Base-by-base conservation (phyloP, 306 rosid species). In the Dalbergia cultrata region DNA sequence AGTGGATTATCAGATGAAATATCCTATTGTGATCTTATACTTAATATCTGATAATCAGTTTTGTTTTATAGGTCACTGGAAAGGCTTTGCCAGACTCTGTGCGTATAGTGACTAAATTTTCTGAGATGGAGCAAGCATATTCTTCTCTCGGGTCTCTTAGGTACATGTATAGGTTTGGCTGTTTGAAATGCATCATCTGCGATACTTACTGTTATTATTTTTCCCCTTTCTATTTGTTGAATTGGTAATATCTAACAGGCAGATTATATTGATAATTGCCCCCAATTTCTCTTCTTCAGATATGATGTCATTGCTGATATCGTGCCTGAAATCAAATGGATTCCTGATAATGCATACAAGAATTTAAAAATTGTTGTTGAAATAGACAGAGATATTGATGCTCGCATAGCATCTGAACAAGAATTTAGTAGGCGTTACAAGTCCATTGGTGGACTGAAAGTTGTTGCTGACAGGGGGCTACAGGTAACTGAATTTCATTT, bases 241-340 rank as follows among this genome's bases (percentile, higher is more conserved):
- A 74, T 37, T 22, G 45, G 33, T 54, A 34, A 63, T 76, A 45
- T 61, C 18, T 16, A 16, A 9, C 58, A n/a, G 45, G 63, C n/a
- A 35, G 64, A 54, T 86, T 85, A 22, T 60, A 60, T 77, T 54
- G 70, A 75, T 52, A 69, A 50, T 68, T 78, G 76, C 74, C 18
- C 64, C 43, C 77, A 45, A 35, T 86, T 70, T 84, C 43, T 70
- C 83, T 82, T 88, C 57, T 87, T 71, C 89, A 95, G 99, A 68
- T 95, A 93, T 64, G 97, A 95, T 54, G 89, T 95, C 83, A 69
- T 89, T 72, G 97, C 89, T 81, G 99, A 95, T 85, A 89, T 95
- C 79, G 91, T 85, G 53, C 99, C 97, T 45, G 93, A 90, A 86
- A 84, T 95, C 74, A 93, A 89, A 88, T 95, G 99, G 99, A 70